Conservation (phyloP, 306 rosid genomes). For the Lathyrus tuberosus region DNA sequence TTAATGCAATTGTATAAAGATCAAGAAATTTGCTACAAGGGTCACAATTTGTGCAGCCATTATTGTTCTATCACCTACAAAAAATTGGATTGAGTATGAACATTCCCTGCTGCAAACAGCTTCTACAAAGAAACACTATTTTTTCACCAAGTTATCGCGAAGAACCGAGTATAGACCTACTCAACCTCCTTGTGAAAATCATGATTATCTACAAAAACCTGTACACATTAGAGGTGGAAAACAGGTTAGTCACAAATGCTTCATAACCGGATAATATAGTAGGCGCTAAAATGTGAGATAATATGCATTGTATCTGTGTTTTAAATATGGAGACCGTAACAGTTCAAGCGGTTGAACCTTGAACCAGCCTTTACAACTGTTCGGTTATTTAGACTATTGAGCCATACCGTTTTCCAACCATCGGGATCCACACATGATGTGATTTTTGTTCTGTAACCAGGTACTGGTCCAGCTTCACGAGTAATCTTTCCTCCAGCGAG, state of each 20-base stretch:
- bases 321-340: background rate
- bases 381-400: background rate
- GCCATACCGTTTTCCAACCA: slow-evolving; percentile 92
- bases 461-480: slow-evolving; percentile 87
- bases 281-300: background rate
- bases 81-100: slow-evolving; percentile 49
- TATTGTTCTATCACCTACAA: slow-evolving; percentile 60
- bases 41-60: slow-evolving; percentile 31
- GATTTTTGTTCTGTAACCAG: slow-evolving; percentile 81
- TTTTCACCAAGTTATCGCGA: slow-evolving; percentile 36
- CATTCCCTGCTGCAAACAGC: slow-evolving; percentile 37
- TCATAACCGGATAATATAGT: slow-evolving; percentile 8
- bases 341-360: background rate
- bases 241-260: slow-evolving; percentile 14
- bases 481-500: slow-evolving; percentile 83
- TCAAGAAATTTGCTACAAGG: slow-evolving; percentile 12
- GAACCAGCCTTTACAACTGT: background rate
- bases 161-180: slow-evolving; percentile 43
- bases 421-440: slow-evolving; percentile 93
- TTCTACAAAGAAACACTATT: slow-evolving; percentile 33
- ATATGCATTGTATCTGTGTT: too few species aligned
- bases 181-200: slow-evolving; percentile 82
- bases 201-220: slow-evolving; percentile 95
- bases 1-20: background rate
- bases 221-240: slow-evolving; percentile 33